phyloP scores from a whole-genome alignment of 2,329 filamentous ascomycete species.

The Bipolaris gigantea region DNA sequence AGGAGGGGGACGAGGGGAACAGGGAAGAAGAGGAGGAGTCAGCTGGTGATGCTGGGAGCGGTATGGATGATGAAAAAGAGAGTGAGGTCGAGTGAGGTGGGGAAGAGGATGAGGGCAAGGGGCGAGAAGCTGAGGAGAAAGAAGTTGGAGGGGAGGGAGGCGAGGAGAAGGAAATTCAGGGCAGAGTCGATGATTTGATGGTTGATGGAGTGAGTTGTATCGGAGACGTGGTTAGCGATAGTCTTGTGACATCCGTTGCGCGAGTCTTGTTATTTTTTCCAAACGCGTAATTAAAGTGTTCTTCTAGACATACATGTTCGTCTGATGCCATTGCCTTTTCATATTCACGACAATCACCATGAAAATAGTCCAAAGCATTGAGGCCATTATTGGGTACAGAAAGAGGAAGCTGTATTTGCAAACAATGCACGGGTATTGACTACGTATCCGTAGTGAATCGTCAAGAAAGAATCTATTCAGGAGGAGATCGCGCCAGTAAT shows the following conservation, averaged over 20 bases:
- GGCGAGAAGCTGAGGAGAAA: neutral
- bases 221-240: no score
- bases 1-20: neutral
- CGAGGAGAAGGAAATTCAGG: neutral
- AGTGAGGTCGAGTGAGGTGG: neutral
- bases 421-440: conserved; percentile 15
- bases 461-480: conserved; percentile 15
- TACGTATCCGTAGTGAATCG: conserved; percentile 4
- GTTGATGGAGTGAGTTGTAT: neutral
- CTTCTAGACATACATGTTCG: no score
- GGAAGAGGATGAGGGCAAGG: neutral
- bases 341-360: neutral
- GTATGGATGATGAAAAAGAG: neutral
- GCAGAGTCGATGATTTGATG: neutral
- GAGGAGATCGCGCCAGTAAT: neutral
- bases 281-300: no score
- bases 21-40: neutral
- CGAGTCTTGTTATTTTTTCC: no score
- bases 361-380: neutral
- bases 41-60: neutral
- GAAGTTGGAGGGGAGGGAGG: neutral
- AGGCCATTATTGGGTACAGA: neutral
- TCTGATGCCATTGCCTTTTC: neutral
- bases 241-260: no score
- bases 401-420: conserved; percentile 2